Percentiles rank a stretch among this genome's conserved stretches.
Conservation (phyloP, 768 basidiomycete species). For the Macrolepiota albuminosa region DNA sequence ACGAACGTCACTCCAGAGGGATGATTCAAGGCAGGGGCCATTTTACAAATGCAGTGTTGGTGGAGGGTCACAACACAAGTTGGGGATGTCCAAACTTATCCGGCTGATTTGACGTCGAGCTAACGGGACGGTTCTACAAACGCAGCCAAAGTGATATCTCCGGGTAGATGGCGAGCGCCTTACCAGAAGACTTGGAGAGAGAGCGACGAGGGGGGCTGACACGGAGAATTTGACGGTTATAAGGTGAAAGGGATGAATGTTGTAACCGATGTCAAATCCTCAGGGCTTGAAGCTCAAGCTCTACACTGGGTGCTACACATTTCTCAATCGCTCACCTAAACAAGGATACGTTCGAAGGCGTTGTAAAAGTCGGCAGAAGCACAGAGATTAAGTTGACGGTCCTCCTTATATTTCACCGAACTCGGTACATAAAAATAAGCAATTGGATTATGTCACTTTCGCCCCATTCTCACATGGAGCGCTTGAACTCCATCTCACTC, state of each 20-base stretch:
- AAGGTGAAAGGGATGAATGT: background rate
- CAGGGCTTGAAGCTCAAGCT: background rate
- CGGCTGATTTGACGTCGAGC: background rate
- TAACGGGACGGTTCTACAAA: slow-evolving; percentile 11
- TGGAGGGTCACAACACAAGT: slow-evolving; percentile 4
- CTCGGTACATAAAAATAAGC: background rate
- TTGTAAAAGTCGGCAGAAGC: background rate
- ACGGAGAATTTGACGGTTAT: background rate
- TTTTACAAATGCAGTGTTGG: slow-evolving; percentile 7
- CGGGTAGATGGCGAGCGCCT: background rate
- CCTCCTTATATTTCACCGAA: background rate
- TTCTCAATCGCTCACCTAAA: background rate
- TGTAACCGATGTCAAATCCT: background rate
- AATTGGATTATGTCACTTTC: background rate
- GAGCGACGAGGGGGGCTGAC: background rate
- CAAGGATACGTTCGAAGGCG: background rate
- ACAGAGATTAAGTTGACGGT: background rate
- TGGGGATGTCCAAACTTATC: slow-evolving; percentile 3
- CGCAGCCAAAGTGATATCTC: slow-evolving; percentile 15
- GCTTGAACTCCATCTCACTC: background rate
- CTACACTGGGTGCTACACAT: too few species aligned
- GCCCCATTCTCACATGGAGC: background rate
- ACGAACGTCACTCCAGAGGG: slow-evolving; percentile 62
- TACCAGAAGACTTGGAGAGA: background rate
- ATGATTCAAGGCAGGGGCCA: slow-evolving; percentile 66